These are phyloP conservation scores for Berkeleyomyces basicola DNA, from an alignment of 2,329 filamentous ascomycete genomes.

Conservation along the genomic window DNA sequence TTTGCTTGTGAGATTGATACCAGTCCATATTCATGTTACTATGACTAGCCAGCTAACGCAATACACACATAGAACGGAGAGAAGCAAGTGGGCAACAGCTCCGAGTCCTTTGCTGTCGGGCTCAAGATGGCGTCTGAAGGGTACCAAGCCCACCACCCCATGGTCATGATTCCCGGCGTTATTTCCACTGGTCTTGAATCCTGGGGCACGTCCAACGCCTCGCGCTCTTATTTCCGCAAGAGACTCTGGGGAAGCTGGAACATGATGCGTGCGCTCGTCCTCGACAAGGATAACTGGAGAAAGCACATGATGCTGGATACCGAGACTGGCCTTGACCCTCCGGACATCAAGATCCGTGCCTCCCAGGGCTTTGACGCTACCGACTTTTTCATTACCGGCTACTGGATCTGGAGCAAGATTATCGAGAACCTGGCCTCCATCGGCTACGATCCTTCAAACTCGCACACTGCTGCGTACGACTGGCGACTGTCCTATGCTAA, in stretches of 20 bases:
- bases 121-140: slow-evolving; percentile 69
- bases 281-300: slow-evolving; percentile 93
- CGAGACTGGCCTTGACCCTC: slow-evolving; percentile 75
- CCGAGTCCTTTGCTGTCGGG: slow-evolving; percentile 88
- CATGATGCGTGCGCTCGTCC: slow-evolving; percentile 89
- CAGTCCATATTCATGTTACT: slow-evolving; percentile 2
- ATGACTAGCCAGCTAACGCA: not conserved
- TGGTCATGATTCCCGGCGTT: slow-evolving; percentile 95
- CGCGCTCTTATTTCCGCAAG: slow-evolving; percentile 83
- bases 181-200: slow-evolving; percentile 95
- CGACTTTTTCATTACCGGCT: slow-evolving; percentile 80
- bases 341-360: slow-evolving; percentile 74
- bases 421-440: slow-evolving; percentile 91
- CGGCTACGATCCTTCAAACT: slow-evolving; percentile 77
- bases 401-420: slow-evolving; percentile 99
- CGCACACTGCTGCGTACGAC: slow-evolving; percentile 60
- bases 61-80: slow-evolving; percentile 50
- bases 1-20: slow-evolving; percentile 46
- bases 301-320: slow-evolving; percentile 94
- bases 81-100: slow-evolving; percentile 64
- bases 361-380: slow-evolving; percentile 95
- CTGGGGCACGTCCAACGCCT: slow-evolving; percentile 78
- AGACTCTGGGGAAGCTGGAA: slow-evolving; percentile 95
- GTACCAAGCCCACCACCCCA: slow-evolving; percentile 63
- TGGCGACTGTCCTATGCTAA: slow-evolving; percentile 87